Percentiles rank a stretch among this genome's conserved stretches.
These are phyloP conservation scores for Paramecium caudatum DNA, from an alignment of 73 alveolate genomes.

Conservation along the genomic window DNA sequence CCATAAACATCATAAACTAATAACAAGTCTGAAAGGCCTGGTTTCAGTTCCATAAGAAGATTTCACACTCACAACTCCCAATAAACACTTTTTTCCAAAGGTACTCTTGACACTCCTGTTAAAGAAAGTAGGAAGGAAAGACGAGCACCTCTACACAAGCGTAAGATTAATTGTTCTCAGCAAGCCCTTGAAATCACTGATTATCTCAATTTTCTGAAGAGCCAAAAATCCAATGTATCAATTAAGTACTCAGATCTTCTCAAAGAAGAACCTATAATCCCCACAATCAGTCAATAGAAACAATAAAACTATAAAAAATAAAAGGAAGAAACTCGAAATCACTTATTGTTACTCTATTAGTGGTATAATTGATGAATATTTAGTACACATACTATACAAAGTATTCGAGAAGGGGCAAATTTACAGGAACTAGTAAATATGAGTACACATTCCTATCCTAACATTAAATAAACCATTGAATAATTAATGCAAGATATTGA, in stretches of 20 bases:
- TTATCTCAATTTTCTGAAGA: neutral
- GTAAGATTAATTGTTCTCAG: neutral
- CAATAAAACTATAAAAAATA: neutral
- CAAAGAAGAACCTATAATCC: neutral
- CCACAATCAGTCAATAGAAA: neutral
- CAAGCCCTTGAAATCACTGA: neutral
- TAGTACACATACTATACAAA: neutral
- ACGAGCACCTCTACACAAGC: neutral
- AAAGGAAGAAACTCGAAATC: conserved; percentile 15
- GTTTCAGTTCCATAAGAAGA: conserved; percentile 3
- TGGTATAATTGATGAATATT: neutral
- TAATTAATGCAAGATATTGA: conserved; percentile 29
- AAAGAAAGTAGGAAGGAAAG: neutral
- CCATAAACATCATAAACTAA: conserved; percentile 1
- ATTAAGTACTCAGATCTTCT: conserved; percentile 15
- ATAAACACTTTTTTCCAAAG: neutral
- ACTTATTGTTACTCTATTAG: neutral
- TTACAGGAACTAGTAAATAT: conserved; percentile 21
- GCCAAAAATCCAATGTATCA: neutral
- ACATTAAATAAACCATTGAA: conserved; percentile 13
- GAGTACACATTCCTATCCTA: conserved; percentile 7
- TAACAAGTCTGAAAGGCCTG: conserved; percentile 6
- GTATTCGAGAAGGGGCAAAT: neutral
- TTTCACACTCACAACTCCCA: conserved; percentile 15
- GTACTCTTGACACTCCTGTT: neutral